A percentile compares a stretch with the other conserved stretches of the same genome.
phyloP scores from a whole-genome alignment of 768 basidiomycete species.

The Calvatia gigantea region DNA sequence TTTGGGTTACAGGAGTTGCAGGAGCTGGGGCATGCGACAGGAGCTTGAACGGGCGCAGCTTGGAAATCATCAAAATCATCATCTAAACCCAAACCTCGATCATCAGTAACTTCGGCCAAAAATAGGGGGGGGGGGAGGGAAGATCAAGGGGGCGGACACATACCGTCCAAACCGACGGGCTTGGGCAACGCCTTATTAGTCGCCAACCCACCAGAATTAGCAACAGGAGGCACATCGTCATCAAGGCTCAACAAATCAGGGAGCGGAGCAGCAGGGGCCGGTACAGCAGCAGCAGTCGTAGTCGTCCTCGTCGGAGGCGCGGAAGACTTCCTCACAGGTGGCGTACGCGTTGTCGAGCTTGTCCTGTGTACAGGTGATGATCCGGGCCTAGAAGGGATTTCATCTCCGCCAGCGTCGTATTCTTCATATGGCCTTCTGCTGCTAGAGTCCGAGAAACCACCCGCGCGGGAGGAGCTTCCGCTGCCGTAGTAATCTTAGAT shows the following conservation, averaged over 20 bases:
- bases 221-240: conserved; percentile 51
- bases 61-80: conserved; percentile 90
- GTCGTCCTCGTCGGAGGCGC: too few species aligned
- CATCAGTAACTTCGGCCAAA: background rate
- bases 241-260: conserved; percentile 80
- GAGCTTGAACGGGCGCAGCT: conserved; percentile 51
- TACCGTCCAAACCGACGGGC: conserved; percentile 41
- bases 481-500: conserved; percentile 39
- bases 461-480: conserved; percentile 27
- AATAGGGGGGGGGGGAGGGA: conserved; percentile 10
- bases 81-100: conserved; percentile 44
- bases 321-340: conserved; percentile 33
- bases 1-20: conserved; percentile 22
- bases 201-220: conserved; percentile 27
- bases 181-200: conserved; percentile 55
- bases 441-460: conserved; percentile 58
- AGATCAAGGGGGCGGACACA: conserved; percentile 6
- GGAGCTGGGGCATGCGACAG: conserved; percentile 34
- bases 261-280: conserved; percentile 38
- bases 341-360: conserved; percentile 19
- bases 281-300: conserved; percentile 25
- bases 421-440: conserved; percentile 73
- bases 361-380: conserved; percentile 32
- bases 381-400: conserved; percentile 36
- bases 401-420: conserved; percentile 96